Percentiles rank a stretch among this genome's conserved stretches.
These are phyloP conservation scores for Hanseniaspora osmophila DNA, from an alignment of 805 yeast genomes.

Conservation along the genomic window DNA sequence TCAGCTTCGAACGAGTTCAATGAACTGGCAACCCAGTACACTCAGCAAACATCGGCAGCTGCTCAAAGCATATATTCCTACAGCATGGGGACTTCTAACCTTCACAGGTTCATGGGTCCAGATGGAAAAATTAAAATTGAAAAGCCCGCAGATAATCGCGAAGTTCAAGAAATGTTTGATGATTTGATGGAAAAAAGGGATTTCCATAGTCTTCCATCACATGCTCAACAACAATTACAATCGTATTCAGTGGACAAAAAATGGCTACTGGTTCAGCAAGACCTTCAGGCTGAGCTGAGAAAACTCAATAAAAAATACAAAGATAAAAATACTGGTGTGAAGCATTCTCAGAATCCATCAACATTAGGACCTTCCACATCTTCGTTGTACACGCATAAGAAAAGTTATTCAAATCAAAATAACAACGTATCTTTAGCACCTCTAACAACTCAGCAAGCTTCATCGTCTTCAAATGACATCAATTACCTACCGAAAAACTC, in stretches of 20 bases:
- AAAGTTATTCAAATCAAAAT: no score
- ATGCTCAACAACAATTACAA: conserved; percentile 65
- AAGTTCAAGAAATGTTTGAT: conserved; percentile 59
- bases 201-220: conserved; percentile 51
- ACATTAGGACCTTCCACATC: conserved; percentile 1
- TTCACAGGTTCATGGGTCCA: conserved; percentile 15
- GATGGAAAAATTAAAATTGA: conserved; percentile 32
- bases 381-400: neutral
- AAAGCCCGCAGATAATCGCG: conserved; percentile 50
- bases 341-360: neutral
- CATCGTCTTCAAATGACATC: no score
- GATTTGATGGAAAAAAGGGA: conserved; percentile 77
- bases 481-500: no score
- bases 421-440: no score
- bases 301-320: conserved; percentile 25
- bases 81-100: conserved; percentile 14
- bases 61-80: conserved; percentile 16
- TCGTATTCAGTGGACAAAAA: conserved; percentile 65
- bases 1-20: neutral
- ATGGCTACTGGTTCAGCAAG: conserved; percentile 86
- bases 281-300: conserved; percentile 61
- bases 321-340: neutral
- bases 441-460: no score
- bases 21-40: neutral
- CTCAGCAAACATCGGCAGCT: neutral